A percentile compares a stretch with the other conserved stretches of the same genome.
Evolutionary conservation across 2,329 filamentous ascomycete species (phyloP).

Genomic region (Phoma herbarum): DNA sequence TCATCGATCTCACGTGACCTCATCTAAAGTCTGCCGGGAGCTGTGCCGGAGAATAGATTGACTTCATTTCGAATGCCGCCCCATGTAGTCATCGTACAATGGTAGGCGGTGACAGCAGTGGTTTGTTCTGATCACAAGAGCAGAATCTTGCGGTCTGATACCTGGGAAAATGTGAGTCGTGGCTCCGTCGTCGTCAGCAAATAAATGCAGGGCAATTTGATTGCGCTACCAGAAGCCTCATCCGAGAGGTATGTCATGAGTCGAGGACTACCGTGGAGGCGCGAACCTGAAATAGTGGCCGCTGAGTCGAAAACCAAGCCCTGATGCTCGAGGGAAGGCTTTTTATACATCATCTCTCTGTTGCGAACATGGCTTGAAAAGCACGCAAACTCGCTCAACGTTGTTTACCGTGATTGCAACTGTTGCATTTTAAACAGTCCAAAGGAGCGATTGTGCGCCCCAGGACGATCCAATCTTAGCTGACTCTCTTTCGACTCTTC

Average conservation of each 20-base stretch:
- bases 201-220: conserved; percentile 4
- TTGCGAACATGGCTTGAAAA: neutral
- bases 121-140: neutral
- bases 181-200: conserved; percentile 3
- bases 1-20: conserved; percentile 33
- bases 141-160: conserved; percentile 7
- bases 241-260: neutral
- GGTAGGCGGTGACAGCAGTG: neutral
- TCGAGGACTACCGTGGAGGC: neutral
- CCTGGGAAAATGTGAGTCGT: conserved; percentile 10
- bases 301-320: neutral
- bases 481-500: neutral
- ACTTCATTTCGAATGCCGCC: conserved; percentile 10
- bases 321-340: neutral
- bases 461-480: neutral
- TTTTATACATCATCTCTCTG: neutral
- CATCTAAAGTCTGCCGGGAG: conserved; percentile 20
- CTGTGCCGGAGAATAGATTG: conserved; percentile 33
- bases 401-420: neutral
- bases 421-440: neutral
- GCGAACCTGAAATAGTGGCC: neutral
- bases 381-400: conserved; percentile 18
- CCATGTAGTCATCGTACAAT: neutral
- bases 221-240: conserved; percentile 1
- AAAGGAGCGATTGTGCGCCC: neutral